Evolutionary conservation across 2,329 filamentous ascomycete genomes (phyloP), one percentile per base, ranked within the genome.

Genomic region (Colletotrichum sojae): DNA sequence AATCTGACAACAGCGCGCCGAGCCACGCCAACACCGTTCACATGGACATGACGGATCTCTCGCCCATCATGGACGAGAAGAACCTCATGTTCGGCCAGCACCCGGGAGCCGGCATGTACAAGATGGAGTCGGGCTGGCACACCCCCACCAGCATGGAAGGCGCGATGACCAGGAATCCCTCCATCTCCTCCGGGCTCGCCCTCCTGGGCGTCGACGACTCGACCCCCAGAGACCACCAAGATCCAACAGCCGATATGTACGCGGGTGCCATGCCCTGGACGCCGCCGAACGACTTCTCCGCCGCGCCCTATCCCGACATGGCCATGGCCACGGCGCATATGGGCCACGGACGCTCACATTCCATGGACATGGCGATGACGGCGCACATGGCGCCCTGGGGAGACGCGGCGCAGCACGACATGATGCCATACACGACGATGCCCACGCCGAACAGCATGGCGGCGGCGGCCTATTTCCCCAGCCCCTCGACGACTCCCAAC

Each of bases 261-360:
- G 69, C 76, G 10, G 66, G 75, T 5, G 73, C 78, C 4, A 77
- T 83, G 71, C 78, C 81, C 1, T 84, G 83, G 83, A 79, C 77
- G 1, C 78, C 81, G 6, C 76, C 80, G 4, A 77, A 76, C 43
- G 80, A 83, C 57, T 71, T 83, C 20, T 72, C 78, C 1, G 73
- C 71, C 27, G 59, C 77, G 6, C 74, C 75, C 5, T 82, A 79
- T 70, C 53, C 74, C 16, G 80, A 82, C 5, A 73, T 78, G 22
- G 71, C 78, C 18, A 71, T 76, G n/a, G 72, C 78, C 22, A 71
- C 73, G 16, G 71, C 75, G 46, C 73, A 76, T 46, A 62, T 67
- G 63, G 46, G 18, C 72, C 71, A 79, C 64, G 73, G 74, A 36
- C 76, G 79, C 56, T 80, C 79, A 13, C 77, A 80, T 2, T 81